A percentile compares a stretch with the other conserved stretches of the same genome.
Conservation (phyloP, 1,284 basidiomycete species). For the Hemileia vastatrix region DNA sequence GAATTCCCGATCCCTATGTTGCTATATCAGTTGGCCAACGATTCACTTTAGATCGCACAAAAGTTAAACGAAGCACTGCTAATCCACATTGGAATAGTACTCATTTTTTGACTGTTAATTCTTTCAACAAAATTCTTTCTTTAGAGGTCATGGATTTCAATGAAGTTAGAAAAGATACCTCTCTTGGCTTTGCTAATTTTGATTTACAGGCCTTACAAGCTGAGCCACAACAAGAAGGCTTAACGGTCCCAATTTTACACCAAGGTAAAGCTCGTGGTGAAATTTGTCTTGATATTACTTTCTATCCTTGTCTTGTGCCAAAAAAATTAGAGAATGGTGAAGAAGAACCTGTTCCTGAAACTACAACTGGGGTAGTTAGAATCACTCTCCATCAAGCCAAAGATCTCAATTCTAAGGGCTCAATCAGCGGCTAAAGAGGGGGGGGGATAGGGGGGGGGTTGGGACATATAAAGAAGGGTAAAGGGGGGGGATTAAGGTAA, state of each 20-base stretch:
- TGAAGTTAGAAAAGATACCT: conserved; percentile 70
- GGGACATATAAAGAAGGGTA: too few species aligned
- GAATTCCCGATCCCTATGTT: conserved; percentile 83
- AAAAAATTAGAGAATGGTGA: conserved; percentile 58
- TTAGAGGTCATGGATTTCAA: conserved; percentile 80
- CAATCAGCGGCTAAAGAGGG: too few species aligned
- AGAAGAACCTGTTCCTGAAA: conserved; percentile 64
- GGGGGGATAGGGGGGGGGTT: too few species aligned
- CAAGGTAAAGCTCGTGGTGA: conserved; percentile 83
- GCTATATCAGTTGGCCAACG: conserved; percentile 65
- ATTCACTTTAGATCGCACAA: conserved; percentile 27
- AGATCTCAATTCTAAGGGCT: conserved; percentile 66
- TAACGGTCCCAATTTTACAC: conserved; percentile 62
- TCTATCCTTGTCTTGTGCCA: conserved; percentile 65
- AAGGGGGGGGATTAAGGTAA: too few species aligned
- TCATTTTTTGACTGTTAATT: conserved; percentile 80
- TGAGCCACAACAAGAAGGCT: conserved; percentile 71
- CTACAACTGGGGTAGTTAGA: conserved; percentile 82
- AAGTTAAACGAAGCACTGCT: conserved; percentile 40
- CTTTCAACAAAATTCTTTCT: conserved; percentile 67
- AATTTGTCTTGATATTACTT: conserved; percentile 61
- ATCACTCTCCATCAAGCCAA: conserved; percentile 89
- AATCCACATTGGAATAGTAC: conserved; percentile 90
- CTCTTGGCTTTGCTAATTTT: conserved; percentile 67
- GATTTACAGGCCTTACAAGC: conserved; percentile 65